These are phyloP conservation scores for Clonostachys rosea DNA, from an alignment of 2,329 filamentous ascomycete genomes.

Conservation along the genomic window DNA sequence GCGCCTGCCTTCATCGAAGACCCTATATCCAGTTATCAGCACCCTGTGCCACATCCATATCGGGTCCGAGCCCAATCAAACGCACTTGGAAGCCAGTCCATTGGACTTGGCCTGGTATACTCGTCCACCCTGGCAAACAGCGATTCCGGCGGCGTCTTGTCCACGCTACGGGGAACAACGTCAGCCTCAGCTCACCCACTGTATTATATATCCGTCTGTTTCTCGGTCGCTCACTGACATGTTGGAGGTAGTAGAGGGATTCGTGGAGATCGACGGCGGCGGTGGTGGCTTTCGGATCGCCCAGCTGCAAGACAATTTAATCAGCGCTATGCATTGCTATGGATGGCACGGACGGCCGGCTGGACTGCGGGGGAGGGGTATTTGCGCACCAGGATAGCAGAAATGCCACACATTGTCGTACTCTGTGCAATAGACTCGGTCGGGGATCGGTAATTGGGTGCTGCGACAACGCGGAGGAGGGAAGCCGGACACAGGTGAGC, in stretches of 20 bases:
- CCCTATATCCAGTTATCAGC: conserved; percentile 35
- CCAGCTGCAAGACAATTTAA: conserved; percentile 5
- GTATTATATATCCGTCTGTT: background rate
- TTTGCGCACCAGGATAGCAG: background rate
- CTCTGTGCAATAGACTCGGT: too few relatives aligned
- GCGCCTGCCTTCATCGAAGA: conserved; percentile 76
- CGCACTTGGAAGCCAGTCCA: conserved; percentile 73
- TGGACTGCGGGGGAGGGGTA: background rate
- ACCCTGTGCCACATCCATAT: background rate
- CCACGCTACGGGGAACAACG: conserved; percentile 49
- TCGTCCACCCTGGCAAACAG: conserved; percentile 71
- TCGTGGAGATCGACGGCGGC: conserved; percentile 63
- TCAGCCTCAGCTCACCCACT: too few relatives aligned
- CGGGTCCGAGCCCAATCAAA: background rate
- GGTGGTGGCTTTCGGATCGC: conserved; percentile 22
- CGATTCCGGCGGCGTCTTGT: conserved; percentile 85
- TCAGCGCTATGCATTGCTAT: background rate
- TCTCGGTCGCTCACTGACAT: conserved; percentile 18
- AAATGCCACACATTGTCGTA: background rate
- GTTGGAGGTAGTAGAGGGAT: conserved; percentile 65
- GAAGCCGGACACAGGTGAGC: too few relatives aligned
- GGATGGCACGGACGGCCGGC: background rate
- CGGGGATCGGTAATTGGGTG: too few relatives aligned
- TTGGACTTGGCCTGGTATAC: conserved; percentile 90
- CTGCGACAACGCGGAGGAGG: too few relatives aligned